Evolutionary conservation across 2,329 filamentous ascomycete genomes (phyloP).

Genomic region (Botrytis sinoallii): DNA sequence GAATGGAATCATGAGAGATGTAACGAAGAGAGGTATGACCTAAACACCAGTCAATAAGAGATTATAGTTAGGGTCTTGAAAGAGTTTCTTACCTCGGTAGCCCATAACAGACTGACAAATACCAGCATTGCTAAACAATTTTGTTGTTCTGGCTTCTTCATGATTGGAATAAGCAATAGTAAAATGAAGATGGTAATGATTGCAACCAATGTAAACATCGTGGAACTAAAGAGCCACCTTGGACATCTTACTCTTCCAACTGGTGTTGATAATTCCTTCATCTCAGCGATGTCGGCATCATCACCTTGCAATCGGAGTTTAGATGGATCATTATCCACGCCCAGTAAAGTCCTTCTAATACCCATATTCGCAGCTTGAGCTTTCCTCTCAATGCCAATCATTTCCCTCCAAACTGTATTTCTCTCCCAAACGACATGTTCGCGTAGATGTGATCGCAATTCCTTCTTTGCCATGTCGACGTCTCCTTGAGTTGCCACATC

Average conservation of each 20-base stretch:
- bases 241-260: conserved; percentile 75
- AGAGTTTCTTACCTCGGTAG: conserved; percentile 70
- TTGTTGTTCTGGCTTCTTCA: conserved; percentile 86
- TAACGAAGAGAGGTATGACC: conserved; percentile 96
- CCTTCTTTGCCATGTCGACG: conserved; percentile 70
- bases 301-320: conserved; percentile 80
- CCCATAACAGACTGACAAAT: conserved; percentile 93
- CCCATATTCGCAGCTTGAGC: conserved; percentile 92
- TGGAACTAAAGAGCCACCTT: conserved; percentile 77
- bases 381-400: conserved; percentile 96
- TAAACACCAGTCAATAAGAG: conserved; percentile 39
- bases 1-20: conserved; percentile 89
- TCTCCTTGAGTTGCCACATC: conserved; percentile 81
- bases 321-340: conserved; percentile 64
- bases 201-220: conserved; percentile 71
- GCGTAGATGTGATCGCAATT: conserved; percentile 83
- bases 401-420: conserved; percentile 97
- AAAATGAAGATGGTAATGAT: conserved; percentile 71
- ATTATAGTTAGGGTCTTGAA: conserved; percentile 25
- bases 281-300: conserved; percentile 58
- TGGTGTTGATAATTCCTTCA: conserved; percentile 73
- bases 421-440: conserved; percentile 99
- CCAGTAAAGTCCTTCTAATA: conserved; percentile 71
- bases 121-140: conserved; percentile 93
- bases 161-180: conserved; percentile 73